A percentile compares a stretch with the other conserved stretches of the same genome.
phyloP scores from a whole-genome alignment of 768 basidiomycete species.

The Lactarius sanguifluus region DNA sequence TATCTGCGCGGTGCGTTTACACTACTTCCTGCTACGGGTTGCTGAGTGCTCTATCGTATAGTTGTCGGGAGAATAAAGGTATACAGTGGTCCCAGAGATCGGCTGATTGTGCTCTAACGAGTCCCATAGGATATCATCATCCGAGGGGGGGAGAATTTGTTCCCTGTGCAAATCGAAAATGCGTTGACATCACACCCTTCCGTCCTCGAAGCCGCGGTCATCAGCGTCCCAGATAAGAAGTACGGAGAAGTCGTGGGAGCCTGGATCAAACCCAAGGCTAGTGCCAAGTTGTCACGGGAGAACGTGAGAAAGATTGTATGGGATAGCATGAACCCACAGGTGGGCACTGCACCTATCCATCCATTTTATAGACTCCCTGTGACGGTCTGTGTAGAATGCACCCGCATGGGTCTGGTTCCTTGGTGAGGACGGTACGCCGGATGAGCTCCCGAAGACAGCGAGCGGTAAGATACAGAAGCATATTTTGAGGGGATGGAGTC shows the following conservation, averaged over 20 bases:
- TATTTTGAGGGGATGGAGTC: constrained; percentile 67
- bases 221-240: constrained; percentile 64
- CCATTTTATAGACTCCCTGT: not conserved
- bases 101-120: not conserved
- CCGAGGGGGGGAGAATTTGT: constrained; percentile 85
- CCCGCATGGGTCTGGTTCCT: constrained; percentile 85
- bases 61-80: constrained; percentile 82
- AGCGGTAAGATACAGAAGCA: constrained; percentile 90
- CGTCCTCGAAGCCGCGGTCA: constrained; percentile 70
- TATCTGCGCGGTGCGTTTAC: constrained; percentile 62
- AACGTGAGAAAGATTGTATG: constrained; percentile 56
- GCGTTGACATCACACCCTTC: constrained; percentile 52
- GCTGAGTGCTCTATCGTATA: constrained; percentile 33
- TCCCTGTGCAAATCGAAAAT: constrained; percentile 85
- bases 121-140: constrained; percentile 71
- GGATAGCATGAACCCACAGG: constrained; percentile 76
- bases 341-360: constrained; percentile 35
- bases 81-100: constrained; percentile 8
- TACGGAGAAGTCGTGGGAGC: constrained; percentile 82
- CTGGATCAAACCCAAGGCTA: constrained; percentile 56
- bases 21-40: not conserved
- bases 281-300: constrained; percentile 42
- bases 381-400: constrained; percentile 53
- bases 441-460: constrained; percentile 77
- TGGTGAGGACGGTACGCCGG: constrained; percentile 57